A percentile compares a stretch with the other conserved stretches of the same genome.
Conservation (phyloP, 306 rosid genomes). For the Citrullus mucosospermus region DNA sequence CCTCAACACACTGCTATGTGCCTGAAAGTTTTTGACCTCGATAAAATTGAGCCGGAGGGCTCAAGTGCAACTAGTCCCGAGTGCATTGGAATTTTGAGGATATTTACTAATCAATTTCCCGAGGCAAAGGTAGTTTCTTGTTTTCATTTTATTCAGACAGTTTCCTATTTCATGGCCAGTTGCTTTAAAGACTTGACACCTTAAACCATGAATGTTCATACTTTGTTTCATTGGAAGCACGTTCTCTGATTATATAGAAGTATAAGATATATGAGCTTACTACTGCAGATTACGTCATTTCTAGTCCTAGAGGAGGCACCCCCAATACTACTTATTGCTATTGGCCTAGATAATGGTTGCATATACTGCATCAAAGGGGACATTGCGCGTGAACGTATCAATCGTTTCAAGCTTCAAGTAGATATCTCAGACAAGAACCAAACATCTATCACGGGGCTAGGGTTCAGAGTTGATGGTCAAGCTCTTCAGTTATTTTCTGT, state of each 20-base stretch:
- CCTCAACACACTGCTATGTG: constrained; percentile 70
- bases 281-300: constrained; percentile 82
- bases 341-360: constrained; percentile 84
- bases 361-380: constrained; percentile 95
- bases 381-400: constrained; percentile 89
- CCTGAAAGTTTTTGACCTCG: constrained; percentile 88
- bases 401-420: constrained; percentile 83
- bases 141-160: not conserved
- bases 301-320: constrained; percentile 91
- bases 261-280: constrained; percentile 8
- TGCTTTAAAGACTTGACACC: not conserved
- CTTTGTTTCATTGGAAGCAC: not conserved
- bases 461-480: constrained; percentile 88
- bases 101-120: constrained; percentile 89
- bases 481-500: constrained; percentile 86
- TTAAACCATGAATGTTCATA: not conserved
- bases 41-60: constrained; percentile 80
- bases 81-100: constrained; percentile 88
- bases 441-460: constrained; percentile 68
- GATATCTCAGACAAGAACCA: constrained; percentile 51
- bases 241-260: not conserved
- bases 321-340: constrained; percentile 77
- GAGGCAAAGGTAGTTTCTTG: constrained; percentile 59
- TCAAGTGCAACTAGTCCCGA: constrained; percentile 70
- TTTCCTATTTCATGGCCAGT: not conserved